These are phyloP conservation scores for Suillus bovinus DNA, from an alignment of 768 basidiomycete genomes.

Conservation along the genomic window DNA sequence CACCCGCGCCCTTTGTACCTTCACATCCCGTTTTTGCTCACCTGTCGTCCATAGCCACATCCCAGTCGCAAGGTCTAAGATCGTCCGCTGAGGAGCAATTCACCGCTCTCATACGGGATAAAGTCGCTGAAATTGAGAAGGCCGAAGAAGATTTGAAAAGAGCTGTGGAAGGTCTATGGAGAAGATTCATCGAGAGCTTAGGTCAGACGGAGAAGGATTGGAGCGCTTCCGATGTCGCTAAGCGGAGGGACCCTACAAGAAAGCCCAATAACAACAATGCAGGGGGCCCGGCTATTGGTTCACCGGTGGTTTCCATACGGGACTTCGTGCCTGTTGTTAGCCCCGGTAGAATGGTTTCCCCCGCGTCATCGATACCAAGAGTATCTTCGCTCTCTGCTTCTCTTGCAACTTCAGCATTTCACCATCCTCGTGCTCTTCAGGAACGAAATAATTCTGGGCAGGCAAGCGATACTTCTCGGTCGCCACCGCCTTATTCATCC, in stretches of 20 bases:
- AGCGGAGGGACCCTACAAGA: conserved; percentile 22
- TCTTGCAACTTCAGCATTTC: conserved; percentile 57
- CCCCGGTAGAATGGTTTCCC: conserved; percentile 37
- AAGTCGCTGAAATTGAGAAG: conserved; percentile 55
- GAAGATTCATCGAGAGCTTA: conserved; percentile 50
- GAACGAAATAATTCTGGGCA: conserved; percentile 19
- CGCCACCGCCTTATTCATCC: conserved; percentile 38
- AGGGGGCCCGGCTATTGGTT: conserved; percentile 28
- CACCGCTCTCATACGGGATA: conserved; percentile 49
- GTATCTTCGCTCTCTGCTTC: conserved; percentile 73
- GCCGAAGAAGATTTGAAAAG: conserved; percentile 53
- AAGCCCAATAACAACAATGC: conserved; percentile 20
- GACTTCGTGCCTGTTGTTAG: conserved; percentile 56
- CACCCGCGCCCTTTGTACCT: conserved; percentile 76
- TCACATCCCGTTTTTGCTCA: conserved; percentile 71
- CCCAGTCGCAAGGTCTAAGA: conserved; percentile 55
- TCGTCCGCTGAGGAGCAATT: conserved; percentile 60
- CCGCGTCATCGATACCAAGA: conserved; percentile 40
- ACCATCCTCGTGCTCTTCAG: conserved; percentile 45
- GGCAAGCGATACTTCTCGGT: conserved; percentile 22
- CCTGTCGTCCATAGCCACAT: conserved; percentile 56
- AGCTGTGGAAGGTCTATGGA: conserved; percentile 68
- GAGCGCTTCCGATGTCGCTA: conserved; percentile 19
- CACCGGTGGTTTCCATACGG: conserved; percentile 44
- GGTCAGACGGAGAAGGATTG: conserved; percentile 43